phyloP scores from a whole-genome alignment of 495 filamentous ascomycete genomes.

The Talaromyces adpressus region DNA sequence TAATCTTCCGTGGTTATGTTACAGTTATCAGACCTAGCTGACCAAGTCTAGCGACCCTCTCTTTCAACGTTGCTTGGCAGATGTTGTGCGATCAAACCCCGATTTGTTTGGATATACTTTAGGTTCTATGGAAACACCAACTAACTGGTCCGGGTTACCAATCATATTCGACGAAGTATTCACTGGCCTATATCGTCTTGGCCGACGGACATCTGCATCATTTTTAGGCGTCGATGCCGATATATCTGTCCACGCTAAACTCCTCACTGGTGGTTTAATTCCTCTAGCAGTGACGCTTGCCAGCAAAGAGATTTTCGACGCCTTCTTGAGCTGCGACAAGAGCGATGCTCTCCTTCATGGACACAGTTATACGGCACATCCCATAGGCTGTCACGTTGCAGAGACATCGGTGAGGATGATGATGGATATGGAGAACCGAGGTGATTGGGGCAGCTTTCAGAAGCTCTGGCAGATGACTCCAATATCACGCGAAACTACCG shows the following conservation, averaged over 20 bases:
- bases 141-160: conserved; percentile 61
- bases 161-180: conserved; percentile 78
- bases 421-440: conserved; percentile 43
- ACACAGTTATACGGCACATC: conserved; percentile 75
- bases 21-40: not conserved
- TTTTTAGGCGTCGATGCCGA: conserved; percentile 62
- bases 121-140: conserved; percentile 12
- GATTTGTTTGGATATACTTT: conserved; percentile 34
- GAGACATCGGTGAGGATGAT: conserved; percentile 49
- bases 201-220: conserved; percentile 54
- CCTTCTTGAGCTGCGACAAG: conserved; percentile 60
- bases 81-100: conserved; percentile 50
- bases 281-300: conserved; percentile 66
- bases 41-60: conserved; percentile 56
- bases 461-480: conserved; percentile 27
- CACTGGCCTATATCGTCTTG: conserved; percentile 72
- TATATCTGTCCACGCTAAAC: conserved; percentile 69
- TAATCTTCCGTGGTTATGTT: not conserved
- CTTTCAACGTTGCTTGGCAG: conserved; percentile 61
- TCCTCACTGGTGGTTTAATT: conserved; percentile 70
- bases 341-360: conserved; percentile 69
- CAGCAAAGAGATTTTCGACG: conserved; percentile 62
- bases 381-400: conserved; percentile 68
- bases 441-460: conserved; percentile 42
- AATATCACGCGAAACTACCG: conserved; percentile 4